Evolutionary conservation across 192 early-diverging fungal genomes (phyloP), one percentile per base, ranked within the genome.

Genomic region (Coemansia sp.): DNA sequence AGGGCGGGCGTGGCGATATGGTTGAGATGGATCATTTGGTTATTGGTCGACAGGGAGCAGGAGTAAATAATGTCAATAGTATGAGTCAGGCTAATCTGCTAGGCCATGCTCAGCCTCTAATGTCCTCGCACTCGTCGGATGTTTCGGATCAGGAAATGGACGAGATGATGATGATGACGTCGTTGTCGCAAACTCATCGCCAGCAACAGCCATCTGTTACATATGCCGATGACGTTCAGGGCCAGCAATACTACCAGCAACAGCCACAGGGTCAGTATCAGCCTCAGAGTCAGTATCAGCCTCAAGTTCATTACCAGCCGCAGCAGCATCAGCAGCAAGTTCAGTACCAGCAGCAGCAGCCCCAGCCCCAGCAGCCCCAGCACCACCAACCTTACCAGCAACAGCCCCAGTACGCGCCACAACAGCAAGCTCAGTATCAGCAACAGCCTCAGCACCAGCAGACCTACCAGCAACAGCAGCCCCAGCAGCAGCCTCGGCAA

Each of bases 11-110:
- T 9, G 72, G 69, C 44, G 21, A 14, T 4, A 47, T 77, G 42
- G 37, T 40, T 8, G 75, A 73, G 53, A 74, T 83, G 76, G 58
- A 57, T 28, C 62, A 42, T 14, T 33, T 70, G 26, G 39, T 62
- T 17, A 66, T 64, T 23, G 68, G 67, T 16, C 37, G 9, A 38
- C 37, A 38, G 9, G 37, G 37, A 9, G 37, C 1, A 37, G 35
- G 35, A 38, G 14, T 35, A 11, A 43, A 28, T 28, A 28, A 28
- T 28, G 28, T 52, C 11, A 73, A 61, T 4, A 32, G 52, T n/a
- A 63, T 69, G 5, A 83, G 80, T 50, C 75, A 63, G 7, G 72
- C 72, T 26, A 72, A 84, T 50, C 57, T 84, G 42, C 67, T 84
- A 6, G 46, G 61, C 62, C 53, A 76, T 43, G 69, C 73, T 6